These are phyloP conservation scores for Plasmodium inui DNA, from an alignment of 169 alveolate species.

Conservation along the genomic window DNA sequence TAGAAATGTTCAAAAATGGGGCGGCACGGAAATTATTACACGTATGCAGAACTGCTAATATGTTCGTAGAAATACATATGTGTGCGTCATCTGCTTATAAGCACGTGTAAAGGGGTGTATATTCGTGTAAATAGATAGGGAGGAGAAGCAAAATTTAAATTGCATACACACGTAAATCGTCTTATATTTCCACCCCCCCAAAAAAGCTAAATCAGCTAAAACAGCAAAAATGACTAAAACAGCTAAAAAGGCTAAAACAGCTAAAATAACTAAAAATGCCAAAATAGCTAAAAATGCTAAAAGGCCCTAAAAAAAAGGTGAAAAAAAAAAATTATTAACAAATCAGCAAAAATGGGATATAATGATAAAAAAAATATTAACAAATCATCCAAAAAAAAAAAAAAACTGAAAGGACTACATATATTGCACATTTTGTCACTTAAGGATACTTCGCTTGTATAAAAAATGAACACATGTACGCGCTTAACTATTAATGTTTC, in stretches of 20 bases:
- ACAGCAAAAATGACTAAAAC: background rate
- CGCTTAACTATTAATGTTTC: background rate
- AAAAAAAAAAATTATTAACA: conserved; percentile 45
- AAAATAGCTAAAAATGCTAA: background rate
- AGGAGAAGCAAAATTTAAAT: conserved; percentile 1
- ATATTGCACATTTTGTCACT: conserved; percentile 5
- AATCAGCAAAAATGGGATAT: conserved; percentile 5
- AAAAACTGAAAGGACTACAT: conserved; percentile 25
- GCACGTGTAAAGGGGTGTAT: background rate
- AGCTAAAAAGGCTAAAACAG: too few relatives aligned
- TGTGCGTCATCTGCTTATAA: background rate
- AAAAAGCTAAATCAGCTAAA: background rate
- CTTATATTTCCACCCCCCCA: background rate
- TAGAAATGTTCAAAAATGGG: conserved; percentile 13
- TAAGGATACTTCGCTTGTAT: conserved; percentile 4
- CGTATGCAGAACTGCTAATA: conserved; percentile 1
- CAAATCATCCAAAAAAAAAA: conserved; percentile 41
- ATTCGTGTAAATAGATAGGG: background rate
- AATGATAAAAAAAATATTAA: conserved; percentile 27
- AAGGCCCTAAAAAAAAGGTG: background rate
- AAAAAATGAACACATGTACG: conserved; percentile 13
- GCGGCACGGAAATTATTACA: conserved; percentile 1
- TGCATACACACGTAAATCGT: background rate
- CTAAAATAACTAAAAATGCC: background rate
- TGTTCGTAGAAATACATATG: background rate